These are phyloP conservation scores for Ophiostoma fasciatum DNA, from an alignment of 2,329 filamentous ascomycete species.

Conservation along the genomic window DNA sequence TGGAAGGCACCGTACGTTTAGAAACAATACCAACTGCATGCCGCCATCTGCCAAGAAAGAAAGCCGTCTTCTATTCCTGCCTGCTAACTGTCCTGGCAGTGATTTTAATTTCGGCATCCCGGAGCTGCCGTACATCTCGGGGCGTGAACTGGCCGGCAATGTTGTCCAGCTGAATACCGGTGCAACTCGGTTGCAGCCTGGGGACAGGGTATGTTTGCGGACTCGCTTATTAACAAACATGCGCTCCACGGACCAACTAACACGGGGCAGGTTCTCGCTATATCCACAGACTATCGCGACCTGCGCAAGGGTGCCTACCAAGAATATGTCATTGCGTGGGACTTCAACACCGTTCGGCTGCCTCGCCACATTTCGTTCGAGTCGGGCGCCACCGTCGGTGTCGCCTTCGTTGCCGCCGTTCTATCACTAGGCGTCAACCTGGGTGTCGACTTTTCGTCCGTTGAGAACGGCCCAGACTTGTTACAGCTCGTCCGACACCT, in stretches of 20 bases:
- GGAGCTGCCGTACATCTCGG: slow-evolving; percentile 51
- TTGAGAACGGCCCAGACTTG: slow-evolving; percentile 43
- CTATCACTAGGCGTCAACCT: slow-evolving; percentile 55
- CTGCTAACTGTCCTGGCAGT: slow-evolving; percentile 22
- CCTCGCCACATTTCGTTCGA: slow-evolving; percentile 37
- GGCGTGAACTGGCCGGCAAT: slow-evolving; percentile 53
- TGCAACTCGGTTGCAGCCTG: slow-evolving; percentile 34
- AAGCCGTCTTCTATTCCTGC: background rate
- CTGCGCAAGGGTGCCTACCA: slow-evolving; percentile 58
- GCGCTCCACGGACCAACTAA: no score
- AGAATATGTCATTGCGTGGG: slow-evolving; percentile 49
- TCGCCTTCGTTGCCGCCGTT: slow-evolving; percentile 56
- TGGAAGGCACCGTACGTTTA: slow-evolving; percentile 59
- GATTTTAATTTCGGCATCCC: slow-evolving; percentile 60
- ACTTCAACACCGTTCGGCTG: slow-evolving; percentile 50
- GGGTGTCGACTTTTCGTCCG: slow-evolving; percentile 46
- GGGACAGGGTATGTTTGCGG: slow-evolving; percentile 31
- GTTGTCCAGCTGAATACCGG: slow-evolving; percentile 33
- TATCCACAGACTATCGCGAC: slow-evolving; percentile 62
- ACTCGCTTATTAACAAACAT: background rate
- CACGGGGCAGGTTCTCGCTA: slow-evolving; percentile 36
- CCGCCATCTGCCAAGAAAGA: no score
- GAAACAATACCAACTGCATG: no score
- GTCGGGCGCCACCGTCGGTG: slow-evolving; percentile 48
- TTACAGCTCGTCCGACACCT: slow-evolving; percentile 32